Percentiles rank a stretch among this genome's conserved stretches.
Conservation (phyloP, 2,329 filamentous ascomycete species). For the Penicillium sp. region DNA sequence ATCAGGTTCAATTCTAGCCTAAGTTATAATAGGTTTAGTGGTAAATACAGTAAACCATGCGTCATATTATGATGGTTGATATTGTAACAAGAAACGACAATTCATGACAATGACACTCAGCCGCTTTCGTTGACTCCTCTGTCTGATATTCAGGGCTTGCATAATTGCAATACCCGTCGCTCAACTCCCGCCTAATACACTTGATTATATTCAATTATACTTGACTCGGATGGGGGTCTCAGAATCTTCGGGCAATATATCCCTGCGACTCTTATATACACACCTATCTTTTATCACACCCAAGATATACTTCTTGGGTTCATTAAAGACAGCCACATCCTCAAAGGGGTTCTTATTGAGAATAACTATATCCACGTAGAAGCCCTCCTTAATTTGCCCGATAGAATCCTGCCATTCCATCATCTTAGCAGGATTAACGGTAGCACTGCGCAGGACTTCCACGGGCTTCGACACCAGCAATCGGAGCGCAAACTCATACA, state of each 20-base stretch:
- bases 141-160: too few species aligned
- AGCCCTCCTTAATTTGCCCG: constrained; percentile 52
- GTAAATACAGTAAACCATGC: too few species aligned
- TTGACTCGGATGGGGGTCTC: constrained; percentile 21
- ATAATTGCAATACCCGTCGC: too few species aligned
- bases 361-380: constrained; percentile 53
- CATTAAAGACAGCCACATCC: constrained; percentile 52
- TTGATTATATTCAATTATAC: too few species aligned
- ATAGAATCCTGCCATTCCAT: constrained; percentile 47
- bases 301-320: constrained; percentile 48
- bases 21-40: too few species aligned
- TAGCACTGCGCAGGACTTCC: constrained; percentile 50
- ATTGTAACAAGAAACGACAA: too few species aligned
- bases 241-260: constrained; percentile 18
- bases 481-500: constrained; percentile 49
- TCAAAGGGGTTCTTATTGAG: constrained; percentile 54
- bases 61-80: too few species aligned
- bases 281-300: constrained; percentile 57
- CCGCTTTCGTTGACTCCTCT: too few species aligned
- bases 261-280: constrained; percentile 40
- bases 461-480: constrained; percentile 41
- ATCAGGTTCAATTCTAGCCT: too few species aligned
- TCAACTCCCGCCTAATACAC: too few species aligned
- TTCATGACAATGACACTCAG: too few species aligned
- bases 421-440: constrained; percentile 53